These are phyloP conservation scores for Pyrenophora tritici-repentis DNA, from an alignment of 2,329 filamentous ascomycete species.

Conservation along the genomic window DNA sequence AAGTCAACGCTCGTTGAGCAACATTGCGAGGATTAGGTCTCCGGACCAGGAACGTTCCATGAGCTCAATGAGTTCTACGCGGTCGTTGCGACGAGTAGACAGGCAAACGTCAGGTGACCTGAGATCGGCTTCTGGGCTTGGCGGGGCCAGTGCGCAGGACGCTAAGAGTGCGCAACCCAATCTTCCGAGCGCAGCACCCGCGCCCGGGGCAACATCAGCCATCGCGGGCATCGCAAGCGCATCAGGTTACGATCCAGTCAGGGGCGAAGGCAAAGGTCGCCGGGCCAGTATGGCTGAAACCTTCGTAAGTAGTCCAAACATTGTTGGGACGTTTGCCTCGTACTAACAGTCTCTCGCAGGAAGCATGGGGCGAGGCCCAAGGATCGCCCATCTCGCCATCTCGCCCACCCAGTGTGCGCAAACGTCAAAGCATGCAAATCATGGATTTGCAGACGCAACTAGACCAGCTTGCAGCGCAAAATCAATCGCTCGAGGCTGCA, in stretches of 20 bases:
- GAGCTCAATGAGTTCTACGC: slow-evolving; percentile 66
- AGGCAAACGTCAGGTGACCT: slow-evolving; percentile 76
- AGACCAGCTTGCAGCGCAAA: slow-evolving; percentile 84
- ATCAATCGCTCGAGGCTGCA: slow-evolving; percentile 76
- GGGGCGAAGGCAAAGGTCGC: slow-evolving; percentile 85
- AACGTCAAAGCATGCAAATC: slow-evolving; percentile 96
- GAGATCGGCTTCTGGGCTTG: slow-evolving; percentile 67
- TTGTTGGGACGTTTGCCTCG: slow-evolving; percentile 11
- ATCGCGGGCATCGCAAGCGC: slow-evolving; percentile 55
- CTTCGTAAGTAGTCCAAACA: slow-evolving; percentile 70
- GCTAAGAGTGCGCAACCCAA: slow-evolving; percentile 41
- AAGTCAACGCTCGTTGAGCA: slow-evolving; percentile 52
- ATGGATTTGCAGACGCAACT: slow-evolving; percentile 83
- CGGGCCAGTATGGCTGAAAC: slow-evolving; percentile 84
- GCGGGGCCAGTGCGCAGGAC: slow-evolving; percentile 50
- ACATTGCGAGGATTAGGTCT: slow-evolving; percentile 48
- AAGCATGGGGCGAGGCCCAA: slow-evolving; percentile 90
- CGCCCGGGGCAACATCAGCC: slow-evolving; percentile 44
- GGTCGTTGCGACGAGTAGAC: slow-evolving; percentile 72
- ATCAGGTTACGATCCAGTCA: slow-evolving; percentile 72
- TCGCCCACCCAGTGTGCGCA: slow-evolving; percentile 92
- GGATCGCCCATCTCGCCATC: slow-evolving; percentile 90
- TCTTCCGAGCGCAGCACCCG: slow-evolving; percentile 39
- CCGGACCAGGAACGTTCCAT: slow-evolving; percentile 62
- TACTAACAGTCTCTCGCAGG: slow-evolving; percentile 60